Evolutionary conservation across 805 yeast genomes (phyloP).

Genomic region (Vanderwaltozyma tropicalis): DNA sequence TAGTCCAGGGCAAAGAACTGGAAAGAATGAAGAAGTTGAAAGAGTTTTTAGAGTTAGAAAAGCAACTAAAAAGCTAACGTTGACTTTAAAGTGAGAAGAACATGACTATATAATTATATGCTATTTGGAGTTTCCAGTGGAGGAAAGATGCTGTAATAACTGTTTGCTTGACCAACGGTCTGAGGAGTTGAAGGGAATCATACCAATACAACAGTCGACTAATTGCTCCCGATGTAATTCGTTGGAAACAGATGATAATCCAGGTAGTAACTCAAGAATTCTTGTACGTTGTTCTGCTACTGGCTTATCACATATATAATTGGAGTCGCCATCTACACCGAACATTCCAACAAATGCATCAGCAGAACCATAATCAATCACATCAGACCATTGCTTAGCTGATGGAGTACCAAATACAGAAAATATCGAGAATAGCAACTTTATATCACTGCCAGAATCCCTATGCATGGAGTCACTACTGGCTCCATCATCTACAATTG

Average conservation of each 20-base stretch:
- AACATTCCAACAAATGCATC: conserved; percentile 28
- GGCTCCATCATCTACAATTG: conserved; percentile 21
- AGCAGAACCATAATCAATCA: conserved; percentile 19
- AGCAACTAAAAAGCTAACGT: neutral
- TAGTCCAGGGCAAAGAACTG: conserved; percentile 14
- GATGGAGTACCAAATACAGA: conserved; percentile 54
- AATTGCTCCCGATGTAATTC: conserved; percentile 5
- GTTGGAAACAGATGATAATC: conserved; percentile 10
- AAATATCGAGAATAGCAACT: conserved; percentile 47
- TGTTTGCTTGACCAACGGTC: conserved; percentile 21
- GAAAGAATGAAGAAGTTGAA: conserved; percentile 13
- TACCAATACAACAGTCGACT: conserved; percentile 32
- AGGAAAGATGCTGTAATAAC: neutral
- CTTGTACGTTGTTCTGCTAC: conserved; percentile 6
- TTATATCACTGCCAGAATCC: conserved; percentile 43
- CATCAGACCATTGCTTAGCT: conserved; percentile 33
- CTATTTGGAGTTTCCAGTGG: too few species aligned
- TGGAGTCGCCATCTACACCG: conserved; percentile 21
- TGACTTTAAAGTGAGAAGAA: neutral
- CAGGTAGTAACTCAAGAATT: conserved; percentile 14
- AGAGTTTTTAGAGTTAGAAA: conserved; percentile 18
- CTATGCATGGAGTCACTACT: conserved; percentile 6
- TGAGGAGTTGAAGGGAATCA: conserved; percentile 38
- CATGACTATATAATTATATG: too few species aligned
- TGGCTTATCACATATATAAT: conserved; percentile 11